Percentiles rank a stretch among this genome's conserved stretches.
phyloP scores from a whole-genome alignment of 2,329 filamentous ascomycete species.

The Laburnicola sp. region DNA sequence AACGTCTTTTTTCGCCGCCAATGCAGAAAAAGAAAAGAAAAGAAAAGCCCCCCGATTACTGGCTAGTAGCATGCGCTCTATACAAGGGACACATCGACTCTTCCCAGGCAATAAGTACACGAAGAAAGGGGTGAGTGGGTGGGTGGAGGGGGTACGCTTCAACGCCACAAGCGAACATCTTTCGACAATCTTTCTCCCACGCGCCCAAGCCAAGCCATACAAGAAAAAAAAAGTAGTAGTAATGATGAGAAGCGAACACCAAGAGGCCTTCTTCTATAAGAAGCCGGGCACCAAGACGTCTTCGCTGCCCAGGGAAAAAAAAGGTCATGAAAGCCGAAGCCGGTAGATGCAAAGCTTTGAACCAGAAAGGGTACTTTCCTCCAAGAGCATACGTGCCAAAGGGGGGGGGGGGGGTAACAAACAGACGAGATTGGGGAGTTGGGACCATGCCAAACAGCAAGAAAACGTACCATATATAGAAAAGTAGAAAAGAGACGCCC shows the following conservation, averaged over 20 bases:
- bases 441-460: not conserved
- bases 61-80: not conserved
- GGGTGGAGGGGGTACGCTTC: not conserved
- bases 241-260: not conserved
- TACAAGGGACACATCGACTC: not conserved
- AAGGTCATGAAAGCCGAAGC: constrained; percentile 13
- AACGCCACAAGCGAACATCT: not conserved
- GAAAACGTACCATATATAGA: constrained; percentile 4
- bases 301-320: constrained; percentile 5
- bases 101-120: constrained; percentile 10
- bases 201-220: no score
- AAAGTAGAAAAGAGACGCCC: constrained; percentile 13
- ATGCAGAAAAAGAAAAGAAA: no score
- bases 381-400: constrained; percentile 8
- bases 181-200: not conserved
- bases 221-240: not conserved
- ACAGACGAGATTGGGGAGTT: constrained; percentile 9
- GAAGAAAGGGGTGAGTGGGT: constrained; percentile 1
- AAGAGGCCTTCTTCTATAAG: not conserved
- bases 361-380: constrained; percentile 11
- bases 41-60: not conserved
- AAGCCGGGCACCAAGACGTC: not conserved
- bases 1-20: not conserved
- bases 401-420: not conserved
- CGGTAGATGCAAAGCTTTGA: constrained; percentile 17